These are phyloP conservation scores for Coniella lustricola DNA, from an alignment of 2,329 filamentous ascomycete species.

Conservation along the genomic window DNA sequence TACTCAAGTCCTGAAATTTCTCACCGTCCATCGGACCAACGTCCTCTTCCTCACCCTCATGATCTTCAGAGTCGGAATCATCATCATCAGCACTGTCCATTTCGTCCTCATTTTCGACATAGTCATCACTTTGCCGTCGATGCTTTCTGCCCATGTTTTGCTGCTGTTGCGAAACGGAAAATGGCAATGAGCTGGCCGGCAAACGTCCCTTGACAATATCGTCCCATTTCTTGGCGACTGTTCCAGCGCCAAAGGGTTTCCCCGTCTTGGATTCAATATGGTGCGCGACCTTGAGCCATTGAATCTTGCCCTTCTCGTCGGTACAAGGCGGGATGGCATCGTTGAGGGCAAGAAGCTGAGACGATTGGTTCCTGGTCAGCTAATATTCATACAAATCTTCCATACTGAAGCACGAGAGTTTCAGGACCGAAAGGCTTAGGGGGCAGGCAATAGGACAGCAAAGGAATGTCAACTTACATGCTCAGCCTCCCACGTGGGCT, in stretches of 20 bases:
- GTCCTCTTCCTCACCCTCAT: neutral
- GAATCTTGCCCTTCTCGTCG: neutral
- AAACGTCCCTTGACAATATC: neutral
- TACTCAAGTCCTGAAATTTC: no score
- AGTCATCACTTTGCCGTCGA: neutral
- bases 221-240: neutral
- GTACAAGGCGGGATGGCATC: neutral
- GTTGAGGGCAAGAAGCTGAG: neutral
- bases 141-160: neutral
- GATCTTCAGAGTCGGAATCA: neutral
- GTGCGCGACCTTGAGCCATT: neutral
- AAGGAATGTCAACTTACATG: neutral
- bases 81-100: neutral
- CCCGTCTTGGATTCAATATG: constrained; percentile 1
- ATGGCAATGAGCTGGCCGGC: no score
- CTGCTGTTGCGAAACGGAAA: neutral
- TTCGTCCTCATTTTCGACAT: neutral
- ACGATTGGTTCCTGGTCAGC: no score
- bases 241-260: constrained; percentile 1
- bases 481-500: constrained; percentile 3
- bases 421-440: neutral
- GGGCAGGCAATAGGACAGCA: neutral
- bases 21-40: no score
- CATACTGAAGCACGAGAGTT: no score
- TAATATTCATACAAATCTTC: no score